phyloP scores from a whole-genome alignment of 139 green algal species.

The Chlorella sp. region DNA sequence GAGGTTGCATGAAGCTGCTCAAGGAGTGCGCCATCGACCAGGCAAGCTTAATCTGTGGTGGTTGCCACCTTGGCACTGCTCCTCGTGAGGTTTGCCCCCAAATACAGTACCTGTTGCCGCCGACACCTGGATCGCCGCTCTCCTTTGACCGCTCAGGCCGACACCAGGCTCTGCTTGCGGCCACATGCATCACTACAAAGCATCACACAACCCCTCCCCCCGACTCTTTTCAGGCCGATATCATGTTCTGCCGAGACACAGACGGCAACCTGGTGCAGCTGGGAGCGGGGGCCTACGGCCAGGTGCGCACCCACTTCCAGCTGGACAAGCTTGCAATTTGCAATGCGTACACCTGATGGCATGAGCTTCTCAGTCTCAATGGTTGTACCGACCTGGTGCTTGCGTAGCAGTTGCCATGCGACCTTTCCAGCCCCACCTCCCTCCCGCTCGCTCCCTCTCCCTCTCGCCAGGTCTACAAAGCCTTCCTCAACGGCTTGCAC shows the following conservation, averaged over 20 bases:
- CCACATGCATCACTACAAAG: too few species aligned
- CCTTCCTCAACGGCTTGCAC: conserved; percentile 30
- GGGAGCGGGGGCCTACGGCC: conserved; percentile 20
- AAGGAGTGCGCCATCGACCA: conserved; percentile 13
- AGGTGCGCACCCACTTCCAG: conserved; percentile 1
- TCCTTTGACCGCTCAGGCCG: too few species aligned
- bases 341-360: too few species aligned
- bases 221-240: neutral
- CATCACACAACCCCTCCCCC: neutral
- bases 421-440: neutral
- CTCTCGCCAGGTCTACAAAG: conserved; percentile 38
- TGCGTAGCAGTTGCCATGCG: neutral
- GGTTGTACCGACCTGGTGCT: neutral
- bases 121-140: too few species aligned
- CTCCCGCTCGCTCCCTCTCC: too few species aligned
- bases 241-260: conserved; percentile 29
- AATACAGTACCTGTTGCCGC: too few species aligned
- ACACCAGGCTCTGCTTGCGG: too few species aligned
- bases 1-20: conserved; percentile 17
- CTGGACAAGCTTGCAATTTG: too few species aligned
- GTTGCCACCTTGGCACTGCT: too few species aligned
- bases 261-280: conserved; percentile 31
- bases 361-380: too few species aligned
- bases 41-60: too few species aligned
- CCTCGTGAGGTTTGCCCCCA: too few species aligned